A percentile compares a stretch with the other conserved stretches of the same genome.
phyloP scores from a whole-genome alignment of 805 yeast species.

The Yamadazyma phyllophila region DNA sequence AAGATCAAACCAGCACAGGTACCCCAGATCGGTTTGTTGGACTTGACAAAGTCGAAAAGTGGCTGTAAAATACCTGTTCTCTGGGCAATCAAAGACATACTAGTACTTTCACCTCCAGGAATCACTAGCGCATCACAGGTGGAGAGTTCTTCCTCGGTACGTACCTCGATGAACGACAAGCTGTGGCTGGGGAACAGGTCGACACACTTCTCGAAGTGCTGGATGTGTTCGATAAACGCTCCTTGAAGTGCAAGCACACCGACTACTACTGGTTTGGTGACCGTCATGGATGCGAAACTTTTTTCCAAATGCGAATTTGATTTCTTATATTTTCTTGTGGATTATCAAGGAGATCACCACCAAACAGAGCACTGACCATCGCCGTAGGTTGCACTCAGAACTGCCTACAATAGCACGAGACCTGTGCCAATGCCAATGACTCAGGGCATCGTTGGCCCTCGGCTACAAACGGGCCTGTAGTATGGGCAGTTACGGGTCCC shows the following conservation, averaged over 20 bases:
- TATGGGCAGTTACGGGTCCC: too few relatives aligned
- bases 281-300: constrained; percentile 13
- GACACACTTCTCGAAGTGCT: constrained; percentile 41
- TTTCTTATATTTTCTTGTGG: too few relatives aligned
- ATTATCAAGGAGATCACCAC: too few relatives aligned
- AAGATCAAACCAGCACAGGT: constrained; percentile 83
- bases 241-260: constrained; percentile 83
- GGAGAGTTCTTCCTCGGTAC: constrained; percentile 48
- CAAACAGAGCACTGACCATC: too few relatives aligned
- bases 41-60: constrained; percentile 48
- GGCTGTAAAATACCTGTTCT: constrained; percentile 58
- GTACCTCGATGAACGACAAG: constrained; percentile 46
- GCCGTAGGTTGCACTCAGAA: too few relatives aligned
- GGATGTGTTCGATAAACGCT: constrained; percentile 68
- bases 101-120: constrained; percentile 72
- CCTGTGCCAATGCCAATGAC: too few relatives aligned
- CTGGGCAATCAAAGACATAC: constrained; percentile 70
- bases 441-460: too few relatives aligned
- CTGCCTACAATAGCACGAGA: too few relatives aligned
- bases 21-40: constrained; percentile 69
- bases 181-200: constrained; percentile 15
- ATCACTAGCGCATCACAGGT: constrained; percentile 59
- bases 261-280: constrained; percentile 25
- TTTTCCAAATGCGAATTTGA: neutral
- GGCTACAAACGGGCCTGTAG: too few relatives aligned